Percentiles rank a stretch among this genome's conserved stretches.
These are phyloP conservation scores for Apophysomyces sp. DNA, from an alignment of 371 early-diverging fungal genomes.

Conservation along the genomic window DNA sequence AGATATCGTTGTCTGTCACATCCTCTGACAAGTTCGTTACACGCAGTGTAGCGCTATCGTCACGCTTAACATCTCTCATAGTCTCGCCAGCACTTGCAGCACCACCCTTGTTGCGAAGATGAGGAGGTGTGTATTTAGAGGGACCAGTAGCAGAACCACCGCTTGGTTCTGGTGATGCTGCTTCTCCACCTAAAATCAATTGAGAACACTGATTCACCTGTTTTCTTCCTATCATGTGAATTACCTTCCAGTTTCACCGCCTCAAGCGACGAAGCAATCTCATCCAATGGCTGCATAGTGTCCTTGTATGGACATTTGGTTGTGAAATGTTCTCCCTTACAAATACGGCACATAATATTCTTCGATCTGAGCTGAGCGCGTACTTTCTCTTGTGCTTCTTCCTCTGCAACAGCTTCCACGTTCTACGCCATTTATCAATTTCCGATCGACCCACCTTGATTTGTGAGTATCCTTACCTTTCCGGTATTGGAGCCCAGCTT, in stretches of 20 bases:
- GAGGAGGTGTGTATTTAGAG: slow-evolving; percentile 84
- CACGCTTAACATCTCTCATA: slow-evolving; percentile 64
- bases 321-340: slow-evolving; percentile 96
- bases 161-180: slow-evolving; percentile 20
- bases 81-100: slow-evolving; percentile 50
- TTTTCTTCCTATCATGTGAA: not conserved
- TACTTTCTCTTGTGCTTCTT: slow-evolving; percentile 51
- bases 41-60: slow-evolving; percentile 87
- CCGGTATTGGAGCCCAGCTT: slow-evolving; percentile 72
- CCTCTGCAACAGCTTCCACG: slow-evolving; percentile 56
- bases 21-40: slow-evolving; percentile 97
- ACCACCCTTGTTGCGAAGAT: slow-evolving; percentile 67
- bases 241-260: slow-evolving; percentile 37
- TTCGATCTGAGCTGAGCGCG: slow-evolving; percentile 58
- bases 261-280: slow-evolving; percentile 48
- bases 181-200: slow-evolving; percentile 8
- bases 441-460: not conserved
- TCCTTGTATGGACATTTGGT: slow-evolving; percentile 98
- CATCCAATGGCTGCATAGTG: slow-evolving; percentile 76
- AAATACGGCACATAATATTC: slow-evolving; percentile 94
- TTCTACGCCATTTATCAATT: slow-evolving; percentile 23
- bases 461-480: slow-evolving; percentile 31
- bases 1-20: slow-evolving; percentile 84
- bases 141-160: slow-evolving; percentile 39
- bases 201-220: slow-evolving; percentile 12